Base-by-base conservation (phyloP, 2,329 filamentous ascomycete genomes). In the Cordyceps fumosorosea region DNA sequence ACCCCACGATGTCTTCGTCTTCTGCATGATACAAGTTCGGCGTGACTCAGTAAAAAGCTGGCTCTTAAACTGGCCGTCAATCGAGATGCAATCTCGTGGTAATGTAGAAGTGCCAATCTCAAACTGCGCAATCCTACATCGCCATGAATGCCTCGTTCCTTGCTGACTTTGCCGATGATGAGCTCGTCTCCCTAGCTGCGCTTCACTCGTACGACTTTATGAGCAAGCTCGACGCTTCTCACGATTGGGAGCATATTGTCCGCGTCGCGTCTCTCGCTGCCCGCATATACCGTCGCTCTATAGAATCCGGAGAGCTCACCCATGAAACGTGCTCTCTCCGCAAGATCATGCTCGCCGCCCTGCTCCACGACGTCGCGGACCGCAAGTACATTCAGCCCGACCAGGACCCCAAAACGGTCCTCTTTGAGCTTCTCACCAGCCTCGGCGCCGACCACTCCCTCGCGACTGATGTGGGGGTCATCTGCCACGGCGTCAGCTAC, bases 341-440 rank as follows among this genome's bases (percentile, higher is more conserved):
- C 12, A 74, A 86, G 32, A 79, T 95, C 66, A 84, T 84, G 26
- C 85, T 96, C 26, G 80, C 86, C 2, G 90, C 89, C 1, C 80
- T 93, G 5, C 81, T 93, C 20, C 93, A 96, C 76, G 93, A 96
- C 69, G 87, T 96, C 18, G 91, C 90, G 64, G 93, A 96, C 76
- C 86, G 83, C 73, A 96, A 96, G 76, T 96, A 96, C 73, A 74
- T 87, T 18, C 70, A 78, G 61, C 77, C 81, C 0, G 81, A 80
- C 60, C 79, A 87, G 66, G 82, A 88, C 70, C 69, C 78, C 3
- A 78, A 81, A 2, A 84, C 81, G 14, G 75, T 85, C 65, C 79
- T 90, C 37, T 74, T 77, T 16, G 73, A 79, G 29, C 72, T 88
- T 6, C 80, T 92, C 1, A 65, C 80, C n/a, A 78, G 79, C 18